Evolutionary conservation across 495 filamentous ascomycete genomes (phyloP), one percentile per base, ranked within the genome.

Genomic region (Trichoderma erinaceum): DNA sequence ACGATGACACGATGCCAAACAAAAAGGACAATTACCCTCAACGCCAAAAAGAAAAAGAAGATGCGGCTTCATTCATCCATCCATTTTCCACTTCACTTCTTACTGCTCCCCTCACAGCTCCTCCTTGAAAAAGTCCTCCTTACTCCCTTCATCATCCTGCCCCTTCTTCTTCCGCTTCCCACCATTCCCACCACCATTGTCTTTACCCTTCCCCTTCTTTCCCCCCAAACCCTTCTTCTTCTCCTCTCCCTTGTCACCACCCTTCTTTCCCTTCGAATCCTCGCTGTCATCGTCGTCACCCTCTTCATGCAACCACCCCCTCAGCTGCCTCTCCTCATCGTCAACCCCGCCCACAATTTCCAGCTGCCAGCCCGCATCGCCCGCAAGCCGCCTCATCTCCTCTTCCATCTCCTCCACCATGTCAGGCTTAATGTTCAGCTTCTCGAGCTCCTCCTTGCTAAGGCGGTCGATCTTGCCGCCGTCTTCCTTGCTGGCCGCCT

Each of bases 371-470:
- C 79, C 82, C 70, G 81, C 79, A 32, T 84, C 83, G 18, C 81
- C 79, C 1, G 82, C 85, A 13, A 83, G 65, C 64, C 75, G 75
- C 71, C 84, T 74, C 63, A 88, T 68, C 71, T 89, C 80, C 68
- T 87, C 82, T 71, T 81, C 83, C 68, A 92, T 77, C 67, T 82
- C 79, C 27, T 32, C 23, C 27, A 95, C 77, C 67, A 84, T 81
- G 66, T 89, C 82, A 10, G 85, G 84, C 69, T 89, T 86, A n/a
- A 97, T 78, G 25, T 89, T 85, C 69, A 90, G 78, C 71, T 89
- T 86, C 72, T 86, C 84, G 63, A 96, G 73, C 44, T 89, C 86
- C 48, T 89, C 85, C 48, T 85, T 82, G 11, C 79, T 81, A 67
- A 89, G 70, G 50, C 77, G 75, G 35, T 83, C 71, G 48, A 87